A percentile compares a stretch with the other conserved stretches of the same genome.
Conservation (phyloP, 192 early-diverging fungal genomes). For the Backusella tarrabulga region DNA sequence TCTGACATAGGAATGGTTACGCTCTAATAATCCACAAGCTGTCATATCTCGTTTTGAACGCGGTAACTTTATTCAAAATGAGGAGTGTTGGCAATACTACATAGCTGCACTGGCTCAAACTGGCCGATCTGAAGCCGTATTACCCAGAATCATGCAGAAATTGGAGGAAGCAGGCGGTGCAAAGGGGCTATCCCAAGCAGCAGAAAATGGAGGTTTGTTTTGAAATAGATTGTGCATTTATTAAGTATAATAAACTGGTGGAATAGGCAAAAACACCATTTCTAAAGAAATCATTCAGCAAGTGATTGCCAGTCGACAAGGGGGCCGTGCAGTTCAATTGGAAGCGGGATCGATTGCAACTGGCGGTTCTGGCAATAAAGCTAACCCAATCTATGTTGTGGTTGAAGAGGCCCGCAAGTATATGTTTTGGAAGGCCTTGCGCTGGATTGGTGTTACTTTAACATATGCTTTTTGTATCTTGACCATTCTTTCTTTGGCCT, state of each 20-base stretch:
- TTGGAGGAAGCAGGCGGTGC: constrained; percentile 38
- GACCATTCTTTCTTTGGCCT: constrained; percentile 61
- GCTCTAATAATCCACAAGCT: constrained; percentile 47
- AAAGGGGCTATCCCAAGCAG: not conserved
- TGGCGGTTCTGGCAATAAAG: constrained; percentile 46
- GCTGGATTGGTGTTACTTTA: constrained; percentile 59
- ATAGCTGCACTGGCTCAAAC: constrained; percentile 49
- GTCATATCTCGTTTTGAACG: constrained; percentile 56
- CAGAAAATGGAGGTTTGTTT: constrained; percentile 10
- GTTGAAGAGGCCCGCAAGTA: constrained; percentile 59
- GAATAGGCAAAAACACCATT: not conserved
- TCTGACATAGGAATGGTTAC: constrained; percentile 46
- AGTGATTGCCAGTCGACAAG: constrained; percentile 27
- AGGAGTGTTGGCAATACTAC: constrained; percentile 55
- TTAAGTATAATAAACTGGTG: too few species aligned
- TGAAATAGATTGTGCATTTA: not conserved
- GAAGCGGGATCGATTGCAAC: constrained; percentile 32
- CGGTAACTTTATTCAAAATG: constrained; percentile 50
- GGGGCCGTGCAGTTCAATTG: constrained; percentile 24
- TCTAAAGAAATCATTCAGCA: constrained; percentile 28
- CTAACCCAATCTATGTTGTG: constrained; percentile 61
- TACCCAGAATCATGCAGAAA: constrained; percentile 53
- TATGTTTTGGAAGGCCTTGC: constrained; percentile 56
- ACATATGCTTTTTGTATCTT: constrained; percentile 72
- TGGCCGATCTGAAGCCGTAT: constrained; percentile 51